Conservation (phyloP, 768 basidiomycete species). For the Suillus tomentosus region DNA sequence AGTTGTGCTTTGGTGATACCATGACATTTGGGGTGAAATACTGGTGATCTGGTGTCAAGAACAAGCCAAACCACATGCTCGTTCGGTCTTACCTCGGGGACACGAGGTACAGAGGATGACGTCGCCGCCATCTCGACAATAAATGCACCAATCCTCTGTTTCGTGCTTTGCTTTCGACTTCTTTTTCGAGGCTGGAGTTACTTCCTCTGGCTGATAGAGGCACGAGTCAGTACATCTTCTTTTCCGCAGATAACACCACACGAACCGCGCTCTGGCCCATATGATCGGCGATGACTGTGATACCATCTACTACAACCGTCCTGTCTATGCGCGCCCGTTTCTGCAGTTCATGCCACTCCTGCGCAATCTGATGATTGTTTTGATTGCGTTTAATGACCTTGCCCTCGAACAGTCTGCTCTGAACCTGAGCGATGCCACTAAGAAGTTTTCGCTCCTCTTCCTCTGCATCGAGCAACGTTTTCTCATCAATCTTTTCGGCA, state of each 20-base stretch:
- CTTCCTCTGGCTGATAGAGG: constrained; percentile 17
- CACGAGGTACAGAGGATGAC: constrained; percentile 49
- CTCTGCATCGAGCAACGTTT: constrained; percentile 45
- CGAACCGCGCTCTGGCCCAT: constrained; percentile 33
- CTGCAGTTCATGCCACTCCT: constrained; percentile 48
- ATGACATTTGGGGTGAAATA: constrained; percentile 55
- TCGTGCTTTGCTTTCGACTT: constrained; percentile 41
- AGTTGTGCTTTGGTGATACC: constrained; percentile 39
- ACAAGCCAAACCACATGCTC: constrained; percentile 3
- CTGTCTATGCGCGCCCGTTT: constrained; percentile 46
- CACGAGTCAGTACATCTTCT: background rate
- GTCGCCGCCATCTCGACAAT: constrained; percentile 61
- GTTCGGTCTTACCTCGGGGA: constrained; percentile 49
- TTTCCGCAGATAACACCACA: background rate
- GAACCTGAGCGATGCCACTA: constrained; percentile 59
- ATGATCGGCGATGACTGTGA: constrained; percentile 33
- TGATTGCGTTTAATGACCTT: constrained; percentile 37
- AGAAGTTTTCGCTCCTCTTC: constrained; percentile 55
- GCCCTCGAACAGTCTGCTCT: constrained; percentile 61
- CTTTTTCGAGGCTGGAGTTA: constrained; percentile 30
- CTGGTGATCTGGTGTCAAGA: constrained; percentile 29
- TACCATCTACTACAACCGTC: constrained; percentile 41
- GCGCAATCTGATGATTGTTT: constrained; percentile 44
- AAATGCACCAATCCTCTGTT: constrained; percentile 59
- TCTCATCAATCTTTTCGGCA: constrained; percentile 18